Conservation (phyloP, 202 grass and related monocot genomes). For the Digitaria exilis region DNA sequence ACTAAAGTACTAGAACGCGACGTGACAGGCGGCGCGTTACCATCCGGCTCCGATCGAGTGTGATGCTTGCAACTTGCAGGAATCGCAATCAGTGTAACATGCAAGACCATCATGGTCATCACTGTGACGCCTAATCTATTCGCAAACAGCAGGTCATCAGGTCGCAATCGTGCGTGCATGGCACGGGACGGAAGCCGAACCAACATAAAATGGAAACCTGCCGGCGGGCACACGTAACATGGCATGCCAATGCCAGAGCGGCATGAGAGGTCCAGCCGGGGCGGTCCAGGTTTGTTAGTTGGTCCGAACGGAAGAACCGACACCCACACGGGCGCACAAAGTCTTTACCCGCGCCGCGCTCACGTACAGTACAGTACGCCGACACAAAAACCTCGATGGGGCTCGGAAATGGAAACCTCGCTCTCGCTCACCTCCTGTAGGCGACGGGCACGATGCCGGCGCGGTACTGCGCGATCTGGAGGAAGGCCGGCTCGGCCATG, state of each 20-base stretch:
- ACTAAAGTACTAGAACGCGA: neutral
- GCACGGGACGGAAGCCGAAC: neutral
- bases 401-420: too few species aligned
- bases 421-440: conserved; percentile 72
- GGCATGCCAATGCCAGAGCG: too few species aligned
- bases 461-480: conserved; percentile 86
- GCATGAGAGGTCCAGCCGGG: too few species aligned
- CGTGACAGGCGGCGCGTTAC: neutral
- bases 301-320: conserved; percentile 6
- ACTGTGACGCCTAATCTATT: conserved; percentile 21
- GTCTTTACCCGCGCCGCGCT: neutral
- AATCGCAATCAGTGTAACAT: neutral
- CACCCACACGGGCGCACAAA: neutral
- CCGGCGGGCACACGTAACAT: conserved; percentile 21
- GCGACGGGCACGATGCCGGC: conserved; percentile 84
- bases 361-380: too few species aligned
- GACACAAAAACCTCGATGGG: too few species aligned
- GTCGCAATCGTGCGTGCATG: conserved; percentile 30
- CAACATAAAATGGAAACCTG: neutral
- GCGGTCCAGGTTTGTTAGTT: too few species aligned
- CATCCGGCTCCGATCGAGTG: neutral
- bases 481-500: conserved; percentile 81
- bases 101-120: neutral
- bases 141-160: neutral
- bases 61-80: neutral